Percentiles rank a stretch among this genome's conserved stretches.
Evolutionary conservation across 192 early-diverging fungal genomes (phyloP).

Genomic region (Coemansia sp.): DNA sequence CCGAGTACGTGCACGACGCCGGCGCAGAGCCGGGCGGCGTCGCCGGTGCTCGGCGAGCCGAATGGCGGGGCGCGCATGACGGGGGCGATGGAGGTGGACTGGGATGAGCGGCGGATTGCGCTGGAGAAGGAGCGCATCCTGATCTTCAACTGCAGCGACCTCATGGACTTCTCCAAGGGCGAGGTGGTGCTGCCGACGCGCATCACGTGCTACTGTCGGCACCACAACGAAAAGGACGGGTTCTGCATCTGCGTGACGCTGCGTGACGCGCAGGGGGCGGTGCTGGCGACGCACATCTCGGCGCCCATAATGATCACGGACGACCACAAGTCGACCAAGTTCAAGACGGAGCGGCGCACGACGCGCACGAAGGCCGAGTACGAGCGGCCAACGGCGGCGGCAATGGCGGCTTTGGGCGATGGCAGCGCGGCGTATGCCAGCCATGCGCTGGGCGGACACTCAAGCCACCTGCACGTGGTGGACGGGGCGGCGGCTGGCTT

Average conservation of each 20-base stretch:
- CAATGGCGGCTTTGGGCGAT: too few relatives aligned
- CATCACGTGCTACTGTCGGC: constrained; percentile 97
- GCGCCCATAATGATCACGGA: constrained; percentile 97
- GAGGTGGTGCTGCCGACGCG: constrained; percentile 88
- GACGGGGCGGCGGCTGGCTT: neutral
- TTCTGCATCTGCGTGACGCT: constrained; percentile 89
- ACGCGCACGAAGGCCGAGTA: constrained; percentile 58
- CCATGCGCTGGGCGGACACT: constrained; percentile 25
- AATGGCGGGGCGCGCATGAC: constrained; percentile 35
- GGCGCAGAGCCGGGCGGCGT: constrained; percentile 58
- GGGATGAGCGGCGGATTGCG: constrained; percentile 68
- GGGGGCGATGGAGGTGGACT: constrained; percentile 61
- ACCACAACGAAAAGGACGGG: constrained; percentile 92
- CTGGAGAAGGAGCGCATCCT: constrained; percentile 80
- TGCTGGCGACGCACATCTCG: constrained; percentile 80
- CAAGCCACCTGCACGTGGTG: constrained; percentile 11
- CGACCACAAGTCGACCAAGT: constrained; percentile 92
- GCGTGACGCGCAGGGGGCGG: constrained; percentile 63
- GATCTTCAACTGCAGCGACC: constrained; percentile 85
- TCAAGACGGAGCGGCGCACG: constrained; percentile 57
- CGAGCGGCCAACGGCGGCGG: constrained; percentile 30
- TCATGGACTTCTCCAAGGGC: constrained; percentile 88
- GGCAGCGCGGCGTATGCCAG: constrained; percentile 47
- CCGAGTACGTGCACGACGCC: constrained; percentile 60
- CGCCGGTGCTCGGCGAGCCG: constrained; percentile 39